These are phyloP conservation scores for Taphrina wiesneri DNA, from an alignment of 1,139 yeast genomes.

Conservation along the genomic window DNA sequence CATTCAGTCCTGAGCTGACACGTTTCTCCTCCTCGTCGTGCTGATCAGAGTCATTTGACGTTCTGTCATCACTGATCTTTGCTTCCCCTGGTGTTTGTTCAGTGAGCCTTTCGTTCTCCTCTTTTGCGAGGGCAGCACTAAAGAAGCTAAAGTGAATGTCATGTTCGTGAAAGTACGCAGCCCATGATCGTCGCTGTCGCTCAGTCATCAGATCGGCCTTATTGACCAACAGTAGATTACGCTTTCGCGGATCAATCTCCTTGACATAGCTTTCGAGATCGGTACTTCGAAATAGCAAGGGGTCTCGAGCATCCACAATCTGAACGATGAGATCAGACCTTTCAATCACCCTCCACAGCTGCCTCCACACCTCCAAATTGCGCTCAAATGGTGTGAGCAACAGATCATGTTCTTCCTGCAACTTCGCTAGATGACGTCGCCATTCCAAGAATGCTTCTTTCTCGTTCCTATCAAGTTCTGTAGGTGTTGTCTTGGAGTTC, in stretches of 20 bases:
- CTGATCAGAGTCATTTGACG: neutral
- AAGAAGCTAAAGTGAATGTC: slow-evolving; percentile 86
- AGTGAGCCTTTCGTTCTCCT: slow-evolving; percentile 13
- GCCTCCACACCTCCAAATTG: slow-evolving; percentile 97
- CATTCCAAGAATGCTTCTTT: slow-evolving; percentile 88
- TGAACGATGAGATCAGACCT: slow-evolving; percentile 92
- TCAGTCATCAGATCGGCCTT: slow-evolving; percentile 86
- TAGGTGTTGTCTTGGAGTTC: slow-evolving; percentile 67
- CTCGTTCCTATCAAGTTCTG: slow-evolving; percentile 82
- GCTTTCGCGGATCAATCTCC: slow-evolving; percentile 68
- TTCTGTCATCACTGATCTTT: neutral
- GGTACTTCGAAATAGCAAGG: slow-evolving; percentile 81
- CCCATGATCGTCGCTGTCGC: slow-evolving; percentile 82
- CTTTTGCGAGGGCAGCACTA: slow-evolving; percentile 75
- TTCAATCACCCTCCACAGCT: slow-evolving; percentile 97
- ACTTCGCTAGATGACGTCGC: slow-evolving; percentile 83
- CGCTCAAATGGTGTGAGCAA: slow-evolving; percentile 95
- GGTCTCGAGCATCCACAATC: slow-evolving; percentile 96
- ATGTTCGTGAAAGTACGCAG: slow-evolving; percentile 67
- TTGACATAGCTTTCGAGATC: slow-evolving; percentile 84
- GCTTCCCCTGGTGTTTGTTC: neutral
- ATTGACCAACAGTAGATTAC: slow-evolving; percentile 79
- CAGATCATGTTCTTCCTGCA: slow-evolving; percentile 79
- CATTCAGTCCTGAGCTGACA: no score
- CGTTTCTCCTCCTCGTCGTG: neutral